Evolutionary conservation across 1,284 basidiomycete species (phyloP), one percentile per base, ranked within the genome.

Genomic region (Neolentinus lepideus): DNA sequence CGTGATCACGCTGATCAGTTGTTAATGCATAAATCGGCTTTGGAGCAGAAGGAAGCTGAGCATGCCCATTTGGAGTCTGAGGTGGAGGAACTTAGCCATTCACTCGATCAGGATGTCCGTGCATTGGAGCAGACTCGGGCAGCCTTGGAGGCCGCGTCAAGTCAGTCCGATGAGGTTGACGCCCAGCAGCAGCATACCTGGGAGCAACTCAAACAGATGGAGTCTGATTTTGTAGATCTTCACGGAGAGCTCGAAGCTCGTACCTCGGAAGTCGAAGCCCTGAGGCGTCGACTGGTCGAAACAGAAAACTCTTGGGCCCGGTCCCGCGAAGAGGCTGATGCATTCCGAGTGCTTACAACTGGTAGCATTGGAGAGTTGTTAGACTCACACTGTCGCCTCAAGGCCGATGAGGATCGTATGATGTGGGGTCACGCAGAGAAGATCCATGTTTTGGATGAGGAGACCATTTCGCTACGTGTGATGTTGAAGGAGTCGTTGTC

Each of bases 251-350:
- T 95, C 4, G 92, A 96, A 67, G 71, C 81, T 24, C 79, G 83
- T 56, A 79, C 78, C 1, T 73, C 80, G 0, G 93, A 95, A 67
- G 79, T 84, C 8, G 92, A 94, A 59, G 70, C 79, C n/a, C 76
- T 85, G 1, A 78, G 81, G 45, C 70, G 75, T 10, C 78, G 85
- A 54, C 71, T 92, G 48, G 75, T 78, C 21, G 90, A 94, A 59
- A 83, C 87, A 14, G 91, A 95, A 68, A 90, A 88, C 62, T 82
- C 88, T 10, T 94, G 91, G 88, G 81, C 90, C 27, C 90, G 90
- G 67, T 91, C 91, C 38, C 83, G 92, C 10, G 91, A 95, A 69
- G 94, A 97, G 73, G 90, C 92, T 3, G 91, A 94, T 66, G 84
- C 85, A 1, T 84, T 94, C 68, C 79, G 92, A 52, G 85, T 85